phyloP scores from a whole-genome alignment of 148 eudicot genomes.

The Vaccinium darrowii region DNA sequence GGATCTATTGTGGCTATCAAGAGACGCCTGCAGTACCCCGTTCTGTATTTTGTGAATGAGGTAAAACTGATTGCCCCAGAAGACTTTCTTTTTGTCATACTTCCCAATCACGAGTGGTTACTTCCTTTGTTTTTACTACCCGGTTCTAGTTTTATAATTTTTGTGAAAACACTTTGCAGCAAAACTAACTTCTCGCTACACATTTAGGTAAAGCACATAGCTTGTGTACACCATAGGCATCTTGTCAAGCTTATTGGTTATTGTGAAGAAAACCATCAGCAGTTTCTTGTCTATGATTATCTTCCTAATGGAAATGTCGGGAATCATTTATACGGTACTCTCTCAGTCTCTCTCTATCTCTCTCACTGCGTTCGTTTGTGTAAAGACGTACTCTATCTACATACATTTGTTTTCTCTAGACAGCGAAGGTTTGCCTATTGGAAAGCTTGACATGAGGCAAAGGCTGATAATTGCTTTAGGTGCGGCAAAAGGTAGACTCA shows the following conservation, averaged over 20 bases:
- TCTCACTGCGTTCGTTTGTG: background rate
- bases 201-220: constrained; percentile 13
- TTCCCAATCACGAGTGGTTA: background rate
- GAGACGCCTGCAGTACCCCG: constrained; percentile 11
- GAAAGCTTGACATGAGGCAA: constrained; percentile 25
- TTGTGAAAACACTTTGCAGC: background rate
- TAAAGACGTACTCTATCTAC: background rate
- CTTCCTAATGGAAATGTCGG: constrained; percentile 23
- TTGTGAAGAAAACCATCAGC: constrained; percentile 17
- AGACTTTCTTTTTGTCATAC: background rate
- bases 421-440: constrained; percentile 24
- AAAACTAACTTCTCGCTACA: background rate
- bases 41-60: constrained; percentile 16
- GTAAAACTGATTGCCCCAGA: background rate
- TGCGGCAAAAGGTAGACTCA: constrained; percentile 23
- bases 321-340: constrained; percentile 21
- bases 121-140: background rate
- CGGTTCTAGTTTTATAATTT: background rate
- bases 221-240: constrained; percentile 18
- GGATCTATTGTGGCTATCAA: constrained; percentile 24
- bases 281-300: constrained; percentile 23
- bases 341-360: background rate
- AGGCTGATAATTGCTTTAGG: constrained; percentile 23
- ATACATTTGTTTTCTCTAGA: constrained; percentile 9
- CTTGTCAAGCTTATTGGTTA: constrained; percentile 21